phyloP scores from a whole-genome alignment of 768 basidiomycete genomes.

The Lactifluus hygrophoroides region DNA sequence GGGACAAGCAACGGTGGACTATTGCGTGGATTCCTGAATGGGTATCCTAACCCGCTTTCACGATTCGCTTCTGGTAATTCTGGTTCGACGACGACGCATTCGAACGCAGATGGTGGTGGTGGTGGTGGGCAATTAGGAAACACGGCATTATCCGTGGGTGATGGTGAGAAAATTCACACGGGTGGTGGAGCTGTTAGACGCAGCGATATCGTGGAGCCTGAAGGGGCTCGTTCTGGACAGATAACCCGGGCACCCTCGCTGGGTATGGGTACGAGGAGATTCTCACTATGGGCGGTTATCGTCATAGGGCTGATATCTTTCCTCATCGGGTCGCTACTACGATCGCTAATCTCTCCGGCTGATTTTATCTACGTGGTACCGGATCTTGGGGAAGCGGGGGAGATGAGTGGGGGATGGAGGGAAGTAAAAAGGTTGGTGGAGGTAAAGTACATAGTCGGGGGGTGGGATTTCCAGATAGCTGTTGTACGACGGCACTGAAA shows the following conservation, averaged over 20 bases:
- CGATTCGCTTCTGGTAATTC: conserved; percentile 37
- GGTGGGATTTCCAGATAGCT: conserved; percentile 86
- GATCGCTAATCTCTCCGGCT: conserved; percentile 81
- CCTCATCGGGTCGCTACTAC: conserved; percentile 81
- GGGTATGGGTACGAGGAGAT: conserved; percentile 23
- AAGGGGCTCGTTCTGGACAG: neutral
- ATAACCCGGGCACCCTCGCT: neutral
- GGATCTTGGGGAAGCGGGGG: conserved; percentile 46
- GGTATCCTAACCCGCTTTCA: conserved; percentile 49
- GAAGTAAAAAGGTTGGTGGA: conserved; percentile 79
- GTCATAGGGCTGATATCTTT: conserved; percentile 82
- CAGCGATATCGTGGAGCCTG: neutral
- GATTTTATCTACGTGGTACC: conserved; percentile 81
- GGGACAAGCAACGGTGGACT: conserved; percentile 27
- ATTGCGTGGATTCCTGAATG: conserved; percentile 51
- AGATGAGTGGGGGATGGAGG: conserved; percentile 57
- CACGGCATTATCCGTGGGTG: conserved; percentile 11
- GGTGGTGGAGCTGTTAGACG: neutral
- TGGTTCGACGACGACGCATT: conserved; percentile 13
- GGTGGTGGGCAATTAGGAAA: conserved; percentile 9
- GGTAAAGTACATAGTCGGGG: conserved; percentile 70
- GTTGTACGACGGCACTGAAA: conserved; percentile 72
- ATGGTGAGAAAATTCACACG: conserved; percentile 1
- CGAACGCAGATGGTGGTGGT: too few species aligned
- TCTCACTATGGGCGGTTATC: conserved; percentile 50